Percentiles rank a stretch among this genome's conserved stretches.
phyloP scores from a whole-genome alignment of 148 eudicot species.

The Gaultheria prostrata region DNA sequence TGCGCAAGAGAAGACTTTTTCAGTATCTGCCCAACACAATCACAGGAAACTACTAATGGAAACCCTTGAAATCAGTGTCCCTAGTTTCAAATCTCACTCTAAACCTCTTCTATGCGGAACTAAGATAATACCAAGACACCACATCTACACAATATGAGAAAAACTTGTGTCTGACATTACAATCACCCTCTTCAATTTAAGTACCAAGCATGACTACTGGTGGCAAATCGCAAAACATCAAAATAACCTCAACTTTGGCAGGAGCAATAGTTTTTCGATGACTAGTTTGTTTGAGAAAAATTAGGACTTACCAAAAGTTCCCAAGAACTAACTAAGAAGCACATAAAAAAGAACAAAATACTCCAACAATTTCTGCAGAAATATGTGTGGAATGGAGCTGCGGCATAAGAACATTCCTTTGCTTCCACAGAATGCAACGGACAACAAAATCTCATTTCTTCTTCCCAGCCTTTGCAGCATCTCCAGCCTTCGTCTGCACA shows the following conservation, averaged over 20 bases:
- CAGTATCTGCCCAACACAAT: not conserved
- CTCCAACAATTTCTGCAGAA: not conserved
- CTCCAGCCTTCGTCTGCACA: slow-evolving; percentile 51
- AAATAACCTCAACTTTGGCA: not conserved
- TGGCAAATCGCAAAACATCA: not conserved
- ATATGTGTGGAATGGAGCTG: not conserved
- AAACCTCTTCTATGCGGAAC: not conserved
- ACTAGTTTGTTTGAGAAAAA: not conserved
- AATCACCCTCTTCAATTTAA: not conserved
- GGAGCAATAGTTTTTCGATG: not conserved
- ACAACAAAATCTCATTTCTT: slow-evolving; percentile 42
- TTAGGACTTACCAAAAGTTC: not conserved
- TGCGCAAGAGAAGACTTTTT: not conserved
- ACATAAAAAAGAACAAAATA: not conserved
- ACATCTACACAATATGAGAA: not conserved
- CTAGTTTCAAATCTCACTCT: not conserved
- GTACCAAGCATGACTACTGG: not conserved
- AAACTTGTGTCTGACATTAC: not conserved
- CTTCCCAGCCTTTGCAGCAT: slow-evolving; percentile 57
- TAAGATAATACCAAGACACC: too few species aligned
- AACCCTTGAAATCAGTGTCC: not conserved
- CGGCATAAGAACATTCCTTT: not conserved
- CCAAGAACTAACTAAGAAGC: not conserved
- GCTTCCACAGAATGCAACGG: not conserved
- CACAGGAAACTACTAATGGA: not conserved